Conservation (phyloP, 2,329 filamentous ascomycete species). For the Neurospora sp. region DNA sequence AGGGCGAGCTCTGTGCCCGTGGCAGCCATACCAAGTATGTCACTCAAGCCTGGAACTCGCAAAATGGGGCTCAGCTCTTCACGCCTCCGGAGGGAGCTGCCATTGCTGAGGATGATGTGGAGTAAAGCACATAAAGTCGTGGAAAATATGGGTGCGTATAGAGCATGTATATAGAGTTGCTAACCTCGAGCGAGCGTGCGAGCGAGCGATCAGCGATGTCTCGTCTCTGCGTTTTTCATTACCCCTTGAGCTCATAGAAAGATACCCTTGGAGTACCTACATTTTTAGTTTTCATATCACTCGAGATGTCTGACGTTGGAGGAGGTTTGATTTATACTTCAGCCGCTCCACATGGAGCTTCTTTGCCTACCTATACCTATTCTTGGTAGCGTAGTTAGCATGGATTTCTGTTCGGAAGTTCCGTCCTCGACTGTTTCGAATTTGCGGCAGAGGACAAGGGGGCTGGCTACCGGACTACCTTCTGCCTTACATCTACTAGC, state of each 20-base stretch:
- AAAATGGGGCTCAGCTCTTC: constrained; percentile 2
- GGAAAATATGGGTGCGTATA: not conserved
- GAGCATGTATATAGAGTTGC: not conserved
- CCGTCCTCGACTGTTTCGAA: too few species aligned
- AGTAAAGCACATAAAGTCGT: not conserved
- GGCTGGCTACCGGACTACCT: not conserved
- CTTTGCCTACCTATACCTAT: too few species aligned
- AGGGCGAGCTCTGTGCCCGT: constrained; percentile 49
- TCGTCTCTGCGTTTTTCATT: not conserved
- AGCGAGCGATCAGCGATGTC: not conserved
- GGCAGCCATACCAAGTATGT: constrained; percentile 56
- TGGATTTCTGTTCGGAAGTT: too few species aligned
- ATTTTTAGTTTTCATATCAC: not conserved
- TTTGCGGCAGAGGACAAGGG: too few species aligned
- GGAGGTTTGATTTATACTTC: not conserved
- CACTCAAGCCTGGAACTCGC: constrained; percentile 5
- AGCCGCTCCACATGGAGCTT: not conserved
- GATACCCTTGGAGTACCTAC: not conserved
- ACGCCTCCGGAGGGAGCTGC: constrained; percentile 7
- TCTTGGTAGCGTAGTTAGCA: too few species aligned
- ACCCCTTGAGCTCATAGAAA: not conserved
- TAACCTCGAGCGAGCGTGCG: not conserved
- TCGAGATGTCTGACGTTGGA: not conserved
- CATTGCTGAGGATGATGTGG: constrained; percentile 8
- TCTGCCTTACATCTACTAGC: not conserved